Percentiles rank a stretch among this genome's conserved stretches.
Evolutionary conservation across 768 basidiomycete species (phyloP).

Genomic region (Gymnopilus dilepis): DNA sequence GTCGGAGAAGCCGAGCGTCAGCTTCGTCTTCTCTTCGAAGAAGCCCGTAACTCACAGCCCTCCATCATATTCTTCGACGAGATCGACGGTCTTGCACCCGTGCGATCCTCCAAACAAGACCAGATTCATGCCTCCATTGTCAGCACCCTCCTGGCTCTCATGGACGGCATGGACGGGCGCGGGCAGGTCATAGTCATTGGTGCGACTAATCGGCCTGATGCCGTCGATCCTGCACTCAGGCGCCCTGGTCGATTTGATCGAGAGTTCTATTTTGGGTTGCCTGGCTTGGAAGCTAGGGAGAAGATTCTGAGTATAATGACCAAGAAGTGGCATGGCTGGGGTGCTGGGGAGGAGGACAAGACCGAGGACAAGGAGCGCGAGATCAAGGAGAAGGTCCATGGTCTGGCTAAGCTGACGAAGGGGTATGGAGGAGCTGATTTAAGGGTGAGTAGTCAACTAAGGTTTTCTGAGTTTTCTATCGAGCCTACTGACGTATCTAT

Average conservation of each 20-base stretch:
- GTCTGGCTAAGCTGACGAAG: slow-evolving; percentile 88
- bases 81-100: slow-evolving; percentile 97
- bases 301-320: slow-evolving; percentile 93
- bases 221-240: slow-evolving; percentile 94
- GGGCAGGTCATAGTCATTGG: slow-evolving; percentile 98
- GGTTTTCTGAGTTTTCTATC: slow-evolving; percentile 13
- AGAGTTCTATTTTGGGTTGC: slow-evolving; percentile 97
- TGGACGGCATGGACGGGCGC: slow-evolving; percentile 99
- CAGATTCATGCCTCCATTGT: slow-evolving; percentile 99
- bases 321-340: slow-evolving; percentile 86
- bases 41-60: slow-evolving; percentile 90
- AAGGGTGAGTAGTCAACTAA: slow-evolving; percentile 60
- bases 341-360: slow-evolving; percentile 43
- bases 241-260: slow-evolving; percentile 96
- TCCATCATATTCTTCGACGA: slow-evolving; percentile 99
- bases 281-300: slow-evolving; percentile 81
- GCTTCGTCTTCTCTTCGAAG: slow-evolving; percentile 92
- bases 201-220: slow-evolving; percentile 96
- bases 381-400: slow-evolving; percentile 74
- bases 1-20: slow-evolving; percentile 99
- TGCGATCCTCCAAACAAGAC: slow-evolving; percentile 97
- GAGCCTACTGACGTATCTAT: slow-evolving; percentile 7
- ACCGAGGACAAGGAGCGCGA: slow-evolving; percentile 44
- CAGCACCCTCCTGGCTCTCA: slow-evolving; percentile 91
- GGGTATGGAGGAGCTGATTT: slow-evolving; percentile 98